These are phyloP conservation scores for Lentinula sp. DNA, from an alignment of 768 basidiomycete species.

Conservation along the genomic window DNA sequence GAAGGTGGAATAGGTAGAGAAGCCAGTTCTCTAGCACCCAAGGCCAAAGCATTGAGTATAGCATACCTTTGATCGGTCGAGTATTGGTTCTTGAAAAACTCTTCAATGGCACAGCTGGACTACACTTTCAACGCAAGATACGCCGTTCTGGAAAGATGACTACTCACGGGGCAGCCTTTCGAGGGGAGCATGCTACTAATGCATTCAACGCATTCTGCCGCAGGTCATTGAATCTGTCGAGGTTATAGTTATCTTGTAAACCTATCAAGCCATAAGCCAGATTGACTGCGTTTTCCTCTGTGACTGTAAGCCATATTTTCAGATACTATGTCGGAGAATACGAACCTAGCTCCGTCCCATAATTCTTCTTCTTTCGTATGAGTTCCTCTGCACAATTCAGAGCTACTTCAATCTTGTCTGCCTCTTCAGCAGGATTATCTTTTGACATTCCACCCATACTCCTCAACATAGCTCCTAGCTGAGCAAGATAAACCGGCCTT, in stretches of 20 bases:
- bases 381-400: slow-evolving; percentile 75
- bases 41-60: slow-evolving; percentile 80
- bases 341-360: slow-evolving; percentile 86
- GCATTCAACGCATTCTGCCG: slow-evolving; percentile 76
- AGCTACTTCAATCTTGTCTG: slow-evolving; percentile 76
- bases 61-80: slow-evolving; percentile 80
- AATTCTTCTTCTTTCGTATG: slow-evolving; percentile 76
- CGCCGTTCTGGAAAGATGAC: background rate
- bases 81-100: slow-evolving; percentile 93
- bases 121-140: background rate
- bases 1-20: slow-evolving; percentile 35
- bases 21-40: slow-evolving; percentile 81
- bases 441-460: slow-evolving; percentile 43
- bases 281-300: slow-evolving; percentile 89
- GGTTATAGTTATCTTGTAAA: slow-evolving; percentile 80
- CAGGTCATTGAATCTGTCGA: slow-evolving; percentile 69
- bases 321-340: slow-evolving; percentile 6
- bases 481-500: slow-evolving; percentile 87
- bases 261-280: slow-evolving; percentile 67
- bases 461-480: slow-evolving; percentile 75
- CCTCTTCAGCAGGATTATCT: slow-evolving; percentile 57
- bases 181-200: slow-evolving; percentile 74
- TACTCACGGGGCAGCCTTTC: slow-evolving; percentile 75
- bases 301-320: background rate
- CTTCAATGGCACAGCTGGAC: slow-evolving; percentile 73